A percentile compares a stretch with the other conserved stretches of the same genome.
Evolutionary conservation across 1,284 basidiomycete species (phyloP).

Genomic region (Sporisorium scitamineum): DNA sequence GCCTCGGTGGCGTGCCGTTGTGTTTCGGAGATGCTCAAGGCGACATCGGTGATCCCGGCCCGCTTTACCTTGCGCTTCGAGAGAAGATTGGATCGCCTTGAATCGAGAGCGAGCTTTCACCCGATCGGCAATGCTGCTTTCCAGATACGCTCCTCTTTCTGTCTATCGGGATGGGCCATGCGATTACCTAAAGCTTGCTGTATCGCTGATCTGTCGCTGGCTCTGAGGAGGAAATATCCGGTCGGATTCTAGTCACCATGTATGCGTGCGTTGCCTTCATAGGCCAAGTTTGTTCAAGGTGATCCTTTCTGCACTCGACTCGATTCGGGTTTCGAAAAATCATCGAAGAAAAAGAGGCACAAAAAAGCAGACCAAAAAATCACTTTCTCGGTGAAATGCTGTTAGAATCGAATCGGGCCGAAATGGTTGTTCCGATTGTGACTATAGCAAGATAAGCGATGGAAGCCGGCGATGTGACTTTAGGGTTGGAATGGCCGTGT

Average conservation of each 20-base stretch:
- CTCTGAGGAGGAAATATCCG: too few relatives aligned
- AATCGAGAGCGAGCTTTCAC: neutral
- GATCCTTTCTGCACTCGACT: too few relatives aligned
- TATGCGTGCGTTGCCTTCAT: too few relatives aligned
- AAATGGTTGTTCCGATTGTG: neutral
- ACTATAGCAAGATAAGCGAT: constrained; percentile 2
- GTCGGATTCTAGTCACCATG: too few relatives aligned
- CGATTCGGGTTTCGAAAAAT: too few relatives aligned
- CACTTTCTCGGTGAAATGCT: neutral
- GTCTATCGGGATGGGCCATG: neutral
- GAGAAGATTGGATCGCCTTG: neutral
- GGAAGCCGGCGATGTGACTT: neutral
- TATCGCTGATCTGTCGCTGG: too few relatives aligned
- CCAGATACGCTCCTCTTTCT: neutral
- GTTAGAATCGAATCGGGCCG: neutral
- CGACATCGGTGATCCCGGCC: neutral
- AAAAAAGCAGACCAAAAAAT: neutral
- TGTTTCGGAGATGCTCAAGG: too few relatives aligned
- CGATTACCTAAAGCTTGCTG: too few relatives aligned
- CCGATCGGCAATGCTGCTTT: neutral
- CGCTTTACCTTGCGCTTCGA: neutral
- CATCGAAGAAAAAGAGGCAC: neutral
- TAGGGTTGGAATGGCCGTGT: neutral
- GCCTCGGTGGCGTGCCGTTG: neutral
- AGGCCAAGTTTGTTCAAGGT: too few relatives aligned